Evolutionary conservation across 75 land plant genomes (phyloP).

Genomic region (Selaginella moellendorffii): DNA sequence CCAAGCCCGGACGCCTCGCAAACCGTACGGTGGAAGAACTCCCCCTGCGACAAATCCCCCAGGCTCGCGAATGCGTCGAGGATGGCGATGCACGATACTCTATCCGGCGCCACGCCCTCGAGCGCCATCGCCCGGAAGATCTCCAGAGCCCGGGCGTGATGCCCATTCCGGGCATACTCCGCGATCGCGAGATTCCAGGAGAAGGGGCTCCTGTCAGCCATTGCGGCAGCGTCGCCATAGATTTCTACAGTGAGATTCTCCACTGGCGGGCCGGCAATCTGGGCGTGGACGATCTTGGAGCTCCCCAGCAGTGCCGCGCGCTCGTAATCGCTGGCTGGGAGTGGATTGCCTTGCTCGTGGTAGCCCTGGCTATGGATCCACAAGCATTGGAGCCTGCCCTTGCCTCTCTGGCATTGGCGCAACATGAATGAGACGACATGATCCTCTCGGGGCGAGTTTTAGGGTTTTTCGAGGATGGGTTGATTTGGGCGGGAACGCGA

Average conservation of each 20-base stretch:
- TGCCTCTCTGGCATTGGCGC: too few relatives aligned
- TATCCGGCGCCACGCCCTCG: constrained; percentile 22
- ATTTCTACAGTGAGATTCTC: constrained; percentile 15
- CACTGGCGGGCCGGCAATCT: not conserved
- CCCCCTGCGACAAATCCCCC: constrained; percentile 15
- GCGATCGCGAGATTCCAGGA: constrained; percentile 38
- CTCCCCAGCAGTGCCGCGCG: too few relatives aligned
- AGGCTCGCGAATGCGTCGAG: constrained; percentile 33
- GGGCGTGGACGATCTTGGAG: not conserved
- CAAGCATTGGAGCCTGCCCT: too few relatives aligned
- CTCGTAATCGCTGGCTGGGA: too few relatives aligned
- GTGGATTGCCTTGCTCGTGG: too few relatives aligned
- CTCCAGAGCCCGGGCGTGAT: constrained; percentile 15
- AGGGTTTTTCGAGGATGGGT: too few relatives aligned
- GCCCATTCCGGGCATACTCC: constrained; percentile 14
- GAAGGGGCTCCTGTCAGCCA: constrained; percentile 29
- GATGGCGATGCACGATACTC: constrained; percentile 26
- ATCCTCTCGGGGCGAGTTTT: not conserved
- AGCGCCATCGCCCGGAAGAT: constrained; percentile 24
- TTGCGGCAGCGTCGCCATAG: constrained; percentile 22
- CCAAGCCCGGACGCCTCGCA: not conserved
- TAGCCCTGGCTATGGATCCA: too few relatives aligned
- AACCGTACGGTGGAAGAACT: constrained; percentile 18
- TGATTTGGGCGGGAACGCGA: not conserved
- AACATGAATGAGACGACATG: too few relatives aligned